Conservation (phyloP, 768 basidiomycete species). For the Russula griseocarnosa region DNA sequence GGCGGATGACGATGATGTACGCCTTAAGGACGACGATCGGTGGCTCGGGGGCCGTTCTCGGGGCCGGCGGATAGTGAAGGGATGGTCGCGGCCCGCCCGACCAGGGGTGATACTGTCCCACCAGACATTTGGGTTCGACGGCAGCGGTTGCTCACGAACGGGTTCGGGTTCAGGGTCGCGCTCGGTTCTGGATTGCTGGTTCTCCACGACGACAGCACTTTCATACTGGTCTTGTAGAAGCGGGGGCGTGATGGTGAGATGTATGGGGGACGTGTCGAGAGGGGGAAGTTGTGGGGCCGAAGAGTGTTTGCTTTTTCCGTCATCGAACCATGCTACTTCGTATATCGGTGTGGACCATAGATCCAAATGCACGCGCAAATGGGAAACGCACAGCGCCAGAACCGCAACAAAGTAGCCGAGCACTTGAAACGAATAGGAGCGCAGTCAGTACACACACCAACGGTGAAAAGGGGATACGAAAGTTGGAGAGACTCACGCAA, state of each 20-base stretch:
- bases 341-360: conserved; percentile 54
- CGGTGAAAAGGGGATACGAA: neutral
- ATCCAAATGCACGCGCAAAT: conserved; percentile 40
- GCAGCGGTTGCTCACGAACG: conserved; percentile 3
- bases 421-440: conserved; percentile 34
- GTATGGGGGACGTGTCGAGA: conserved; percentile 18
- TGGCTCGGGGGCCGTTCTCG: neutral
- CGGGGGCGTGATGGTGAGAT: conserved; percentile 6
- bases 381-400: conserved; percentile 44
- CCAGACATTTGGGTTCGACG: conserved; percentile 4
- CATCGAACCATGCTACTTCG: conserved; percentile 55
- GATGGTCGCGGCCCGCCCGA: conserved; percentile 15
- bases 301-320: neutral
- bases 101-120: conserved; percentile 6
- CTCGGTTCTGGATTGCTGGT: neutral
- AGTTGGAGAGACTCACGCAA: conserved; percentile 31
- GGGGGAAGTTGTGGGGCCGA: conserved; percentile 20
- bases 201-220: neutral
- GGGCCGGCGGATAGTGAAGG: conserved; percentile 9
- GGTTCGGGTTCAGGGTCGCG: neutral
- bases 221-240: neutral
- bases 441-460: neutral
- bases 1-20: neutral
- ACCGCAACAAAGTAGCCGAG: conserved; percentile 54
- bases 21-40: neutral